Conservation (phyloP, 148 eudicot species). For the Vaccinium darrowii region DNA sequence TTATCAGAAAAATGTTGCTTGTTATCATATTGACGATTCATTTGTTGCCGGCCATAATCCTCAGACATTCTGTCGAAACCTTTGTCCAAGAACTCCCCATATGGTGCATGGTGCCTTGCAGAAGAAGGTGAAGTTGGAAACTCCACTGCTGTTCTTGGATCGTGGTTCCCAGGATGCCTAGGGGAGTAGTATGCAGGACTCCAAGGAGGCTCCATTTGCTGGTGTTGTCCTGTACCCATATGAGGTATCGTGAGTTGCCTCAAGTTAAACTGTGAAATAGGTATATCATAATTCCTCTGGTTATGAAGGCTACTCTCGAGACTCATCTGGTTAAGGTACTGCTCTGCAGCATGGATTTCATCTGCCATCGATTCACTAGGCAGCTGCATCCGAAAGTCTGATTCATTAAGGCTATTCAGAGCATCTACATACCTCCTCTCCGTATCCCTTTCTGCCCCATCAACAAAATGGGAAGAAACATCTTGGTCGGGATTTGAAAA, state of each 20-base stretch:
- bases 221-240: constrained; percentile 52
- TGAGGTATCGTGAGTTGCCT: constrained; percentile 64
- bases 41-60: constrained; percentile 43
- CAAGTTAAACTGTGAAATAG: constrained; percentile 59
- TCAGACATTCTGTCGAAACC: constrained; percentile 55
- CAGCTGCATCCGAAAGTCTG: constrained; percentile 50
- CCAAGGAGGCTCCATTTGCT: constrained; percentile 67
- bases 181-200: constrained; percentile 88
- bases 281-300: constrained; percentile 69
- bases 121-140: constrained; percentile 76
- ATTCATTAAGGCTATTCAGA: constrained; percentile 79
- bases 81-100: constrained; percentile 53
- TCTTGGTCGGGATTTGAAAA: constrained; percentile 78
- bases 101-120: constrained; percentile 38
- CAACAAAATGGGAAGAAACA: constrained; percentile 50
- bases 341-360: constrained; percentile 62
- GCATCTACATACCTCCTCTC: constrained; percentile 97
- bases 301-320: constrained; percentile 62
- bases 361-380: constrained; percentile 49
- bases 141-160: constrained; percentile 51
- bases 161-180: constrained; percentile 51
- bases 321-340: constrained; percentile 64
- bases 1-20: constrained; percentile 57
- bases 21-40: constrained; percentile 48
- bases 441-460: constrained; percentile 79